Evolutionary conservation across 2,329 filamentous ascomycete species (phyloP).

Genomic region (Fusarium sp.): DNA sequence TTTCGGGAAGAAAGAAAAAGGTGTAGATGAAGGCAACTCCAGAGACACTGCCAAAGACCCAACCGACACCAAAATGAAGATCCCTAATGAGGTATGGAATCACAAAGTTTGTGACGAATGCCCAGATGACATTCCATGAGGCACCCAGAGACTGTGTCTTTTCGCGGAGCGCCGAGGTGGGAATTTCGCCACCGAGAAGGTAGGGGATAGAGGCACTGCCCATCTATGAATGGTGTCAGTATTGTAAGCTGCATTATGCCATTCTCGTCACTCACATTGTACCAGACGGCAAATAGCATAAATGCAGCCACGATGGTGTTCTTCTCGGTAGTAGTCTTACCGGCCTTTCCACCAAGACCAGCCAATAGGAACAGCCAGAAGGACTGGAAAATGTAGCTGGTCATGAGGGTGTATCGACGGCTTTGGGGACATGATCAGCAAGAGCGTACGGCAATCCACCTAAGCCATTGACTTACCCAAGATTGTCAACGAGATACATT

Average conservation of each 20-base stretch:
- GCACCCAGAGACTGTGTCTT: slow-evolving; percentile 22
- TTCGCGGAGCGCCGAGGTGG: slow-evolving; percentile 18
- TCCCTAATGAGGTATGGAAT: slow-evolving; percentile 23
- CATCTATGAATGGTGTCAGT: slow-evolving; percentile 1
- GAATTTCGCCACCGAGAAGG: slow-evolving; percentile 25
- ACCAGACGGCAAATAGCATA: neutral
- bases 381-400: slow-evolving; percentile 5
- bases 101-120: slow-evolving; percentile 23
- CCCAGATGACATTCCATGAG: slow-evolving; percentile 24
- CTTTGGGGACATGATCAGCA: neutral
- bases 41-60: slow-evolving; percentile 21
- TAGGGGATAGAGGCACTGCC: slow-evolving; percentile 28
- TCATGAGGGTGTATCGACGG: slow-evolving; percentile 8
- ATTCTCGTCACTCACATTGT: neutral
- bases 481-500: slow-evolving; percentile 23
- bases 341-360: slow-evolving; percentile 10
- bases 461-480: slow-evolving; percentile 9
- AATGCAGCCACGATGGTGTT: neutral
- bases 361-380: slow-evolving; percentile 10
- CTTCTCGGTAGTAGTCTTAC: neutral
- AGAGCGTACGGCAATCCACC: too few relatives aligned
- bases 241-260: neutral
- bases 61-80: slow-evolving; percentile 19
- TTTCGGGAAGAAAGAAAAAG: slow-evolving; percentile 17
- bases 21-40: slow-evolving; percentile 30